Base-by-base conservation (phyloP, 106 monocot species). In the Dendrobium catenatum region DNA sequence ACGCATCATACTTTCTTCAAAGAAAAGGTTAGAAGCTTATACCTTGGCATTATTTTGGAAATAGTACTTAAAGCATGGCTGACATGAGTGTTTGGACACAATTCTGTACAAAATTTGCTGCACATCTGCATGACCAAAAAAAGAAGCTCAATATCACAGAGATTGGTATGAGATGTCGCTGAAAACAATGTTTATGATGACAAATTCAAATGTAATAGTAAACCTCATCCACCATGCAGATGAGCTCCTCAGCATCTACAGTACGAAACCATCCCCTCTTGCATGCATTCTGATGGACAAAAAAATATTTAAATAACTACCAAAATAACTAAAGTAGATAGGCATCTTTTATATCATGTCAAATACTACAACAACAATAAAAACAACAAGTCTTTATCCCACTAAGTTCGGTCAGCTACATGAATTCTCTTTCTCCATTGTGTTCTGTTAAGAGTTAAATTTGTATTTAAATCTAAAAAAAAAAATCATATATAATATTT, bases 31-130 rank as follows among this genome's bases (percentile, higher is more conserved):
- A 61, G 26, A 86, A 40, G 17, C 22, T n/a, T 67, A 49, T 93
- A 90, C 92, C 86, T 85, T 26, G 84, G 77, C 75, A 89, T 88
- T 47, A 93, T 81, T 79, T 79, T 86, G 2, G 58, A 86, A 68
- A 93, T 86, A 75, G 56, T 84, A 49, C 80, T 80, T 26, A 72
- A 9, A 79, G 83, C 84, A 79, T 80, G 76, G 58, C 61, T 48
- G 6, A 19, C 70, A 54, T 81, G 81, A 79, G 22, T 55, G 20
- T 46, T 81, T 6, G 43, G 41, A 79, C 72, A 81, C 6, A 33
- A 40, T 27, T 84, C 79, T 22, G 79, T 83, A 83, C 90, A 90
- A 70, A 88, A 90, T 79, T 77, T 85, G 78, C 77, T 75, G 79
- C 55, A 79, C 26, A 90, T 27, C 92, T 93, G 76, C 76, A 55